These are phyloP conservation scores for Tylopilus felleus DNA, from an alignment of 768 basidiomycete species.

Conservation along the genomic window DNA sequence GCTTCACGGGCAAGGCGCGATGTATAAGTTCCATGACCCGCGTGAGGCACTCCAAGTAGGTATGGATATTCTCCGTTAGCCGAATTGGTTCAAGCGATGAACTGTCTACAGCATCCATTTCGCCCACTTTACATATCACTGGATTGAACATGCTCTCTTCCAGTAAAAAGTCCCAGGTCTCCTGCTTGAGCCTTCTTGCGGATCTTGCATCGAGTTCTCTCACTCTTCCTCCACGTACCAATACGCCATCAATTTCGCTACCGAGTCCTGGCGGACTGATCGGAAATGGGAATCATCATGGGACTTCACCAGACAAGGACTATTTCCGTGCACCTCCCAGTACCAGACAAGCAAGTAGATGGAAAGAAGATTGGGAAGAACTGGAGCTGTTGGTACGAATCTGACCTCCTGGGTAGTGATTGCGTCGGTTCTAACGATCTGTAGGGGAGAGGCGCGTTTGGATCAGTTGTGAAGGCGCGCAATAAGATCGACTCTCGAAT, in stretches of 20 bases:
- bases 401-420: not conserved
- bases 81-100: not conserved
- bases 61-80: conserved; percentile 24
- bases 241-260: conserved; percentile 20
- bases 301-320: conserved; percentile 63
- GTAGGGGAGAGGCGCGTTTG: conserved; percentile 87
- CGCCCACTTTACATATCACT: conserved; percentile 48
- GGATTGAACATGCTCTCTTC: conserved; percentile 58
- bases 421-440: not conserved
- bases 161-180: conserved; percentile 52
- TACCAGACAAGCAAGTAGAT: conserved; percentile 64
- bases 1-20: conserved; percentile 75
- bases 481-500: conserved; percentile 85
- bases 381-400: conserved; percentile 68
- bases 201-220: conserved; percentile 48
- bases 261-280: conserved; percentile 46
- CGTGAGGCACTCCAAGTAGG: conserved; percentile 56
- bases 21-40: conserved; percentile 49
- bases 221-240: conserved; percentile 18
- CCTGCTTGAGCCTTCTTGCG: conserved; percentile 55
- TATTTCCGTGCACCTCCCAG: conserved; percentile 45
- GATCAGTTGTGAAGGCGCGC: conserved; percentile 91
- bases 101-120: conserved; percentile 46
- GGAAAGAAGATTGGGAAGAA: conserved; percentile 94
- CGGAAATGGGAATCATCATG: conserved; percentile 33